Base-by-base conservation (phyloP, 352 stramenopile genomes). In the Globisporangium paroecandrum region DNA sequence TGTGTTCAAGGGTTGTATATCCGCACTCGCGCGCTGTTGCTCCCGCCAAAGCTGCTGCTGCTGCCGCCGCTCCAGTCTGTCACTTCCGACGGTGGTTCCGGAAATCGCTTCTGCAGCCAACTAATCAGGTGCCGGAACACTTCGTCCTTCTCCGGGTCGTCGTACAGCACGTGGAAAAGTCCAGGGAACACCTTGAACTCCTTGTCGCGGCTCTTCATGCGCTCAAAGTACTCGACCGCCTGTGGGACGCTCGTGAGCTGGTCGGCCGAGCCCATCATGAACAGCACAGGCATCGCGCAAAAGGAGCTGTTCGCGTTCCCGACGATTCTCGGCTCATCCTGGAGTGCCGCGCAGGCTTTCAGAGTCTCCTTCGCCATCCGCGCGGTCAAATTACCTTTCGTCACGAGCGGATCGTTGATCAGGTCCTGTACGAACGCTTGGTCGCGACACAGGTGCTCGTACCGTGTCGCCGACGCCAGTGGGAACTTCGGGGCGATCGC, bases 151-250 rank as follows among this genome's bases (percentile, higher is more conserved):
- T 80, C 74, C 12, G 70, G 70, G 43, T 82, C 76, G 55, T 80
- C 69, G 63, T 76, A 83, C n/a, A 83, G 54, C 46, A 64, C 69
- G 58, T 83, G 74, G 58, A 58, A 80, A 15, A 77, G 58, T 2
- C 74, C 74, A 2, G 66, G 55, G 53, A 77, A 81, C 53, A 74
- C 61, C 49, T 77, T 72, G 49, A 81, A 71, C 27, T 73, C 25
- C 67, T 81, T 83, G 70, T 83, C 72, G 34, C 61, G 66, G 62
- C 62, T 77, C 13, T 53, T 34, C 36, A 81, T 66, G 18, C 66
- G 68, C n/a, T 78, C 25, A 34, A 60, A 60, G 55, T 43, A 46
- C 55, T 60, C 46, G 9, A 69, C 55, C 4, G 68, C 58, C 1
- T 70, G 27, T 2, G 62, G 25, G 7, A 70, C 22, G 54, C 72